phyloP scores from a whole-genome alignment of 1,139 yeast genomes.

The Yamadazyma pseudoaaseri region DNA sequence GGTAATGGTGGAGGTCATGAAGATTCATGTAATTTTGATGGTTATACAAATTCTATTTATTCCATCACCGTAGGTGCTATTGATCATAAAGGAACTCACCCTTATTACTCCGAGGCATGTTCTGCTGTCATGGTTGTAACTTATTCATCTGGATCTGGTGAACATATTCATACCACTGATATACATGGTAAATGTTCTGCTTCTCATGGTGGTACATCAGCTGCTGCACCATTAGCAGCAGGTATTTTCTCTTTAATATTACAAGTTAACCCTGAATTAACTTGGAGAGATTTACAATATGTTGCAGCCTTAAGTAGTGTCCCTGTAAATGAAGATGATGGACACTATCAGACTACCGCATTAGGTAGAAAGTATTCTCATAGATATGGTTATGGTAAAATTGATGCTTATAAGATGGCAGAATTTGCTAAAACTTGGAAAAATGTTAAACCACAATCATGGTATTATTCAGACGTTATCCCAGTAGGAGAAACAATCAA shows the following conservation, averaged over 20 bases:
- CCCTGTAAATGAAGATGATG: conserved; percentile 67
- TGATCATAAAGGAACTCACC: conserved; percentile 82
- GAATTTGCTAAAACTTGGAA: conserved; percentile 75
- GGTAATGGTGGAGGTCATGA: conserved; percentile 88
- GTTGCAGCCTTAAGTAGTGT: conserved; percentile 71
- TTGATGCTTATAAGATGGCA: conserved; percentile 80
- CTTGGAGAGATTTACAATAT: conserved; percentile 97
- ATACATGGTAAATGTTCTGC: conserved; percentile 68
- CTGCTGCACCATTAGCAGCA: conserved; percentile 98
- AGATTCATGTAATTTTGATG: conserved; percentile 96
- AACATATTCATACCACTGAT: conserved; percentile 90
- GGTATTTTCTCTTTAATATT: conserved; percentile 85
- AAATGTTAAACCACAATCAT: conserved; percentile 86
- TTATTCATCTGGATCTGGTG: conserved; percentile 88
- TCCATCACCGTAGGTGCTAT: conserved; percentile 95
- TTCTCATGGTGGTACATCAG: conserved; percentile 94
- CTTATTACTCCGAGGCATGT: conserved; percentile 88
- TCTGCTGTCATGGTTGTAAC: conserved; percentile 97
- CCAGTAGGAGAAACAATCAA: conserved; percentile 28
- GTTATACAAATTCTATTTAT: conserved; percentile 93
- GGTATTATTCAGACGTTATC: conserved; percentile 57
- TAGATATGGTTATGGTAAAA: conserved; percentile 87
- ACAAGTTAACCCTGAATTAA: conserved; percentile 77
- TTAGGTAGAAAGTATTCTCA: conserved; percentile 75
- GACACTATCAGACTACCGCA: conserved; percentile 63